Conservation (phyloP, 106 monocot species). For the Allium fistulosum region DNA sequence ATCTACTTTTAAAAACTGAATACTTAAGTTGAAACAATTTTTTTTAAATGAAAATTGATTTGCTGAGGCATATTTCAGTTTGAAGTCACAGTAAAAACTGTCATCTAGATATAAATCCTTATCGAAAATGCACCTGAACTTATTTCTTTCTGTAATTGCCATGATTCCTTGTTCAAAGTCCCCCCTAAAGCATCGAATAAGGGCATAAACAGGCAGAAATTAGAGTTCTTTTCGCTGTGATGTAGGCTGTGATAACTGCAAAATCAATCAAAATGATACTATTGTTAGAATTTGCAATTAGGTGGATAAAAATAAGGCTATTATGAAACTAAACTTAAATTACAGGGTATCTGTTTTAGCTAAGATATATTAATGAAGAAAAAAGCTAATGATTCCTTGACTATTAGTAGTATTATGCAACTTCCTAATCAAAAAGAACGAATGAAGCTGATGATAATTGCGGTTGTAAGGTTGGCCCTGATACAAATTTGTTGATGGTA, state of each 20-base stretch:
- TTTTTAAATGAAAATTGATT: no score
- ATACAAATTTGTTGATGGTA: no score
- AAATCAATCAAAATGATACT: not conserved
- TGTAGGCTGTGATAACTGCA: conserved; percentile 86
- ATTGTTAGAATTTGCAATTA: not conserved
- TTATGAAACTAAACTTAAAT: not conserved
- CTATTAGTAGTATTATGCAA: no score
- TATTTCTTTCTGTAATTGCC: conserved; percentile 64
- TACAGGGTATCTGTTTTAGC: not conserved
- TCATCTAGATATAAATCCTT: not conserved
- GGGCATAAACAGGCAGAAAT: conserved; percentile 99
- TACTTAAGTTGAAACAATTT: no score
- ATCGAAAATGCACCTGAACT: conserved; percentile 24
- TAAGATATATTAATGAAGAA: not conserved
- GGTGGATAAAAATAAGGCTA: not conserved
- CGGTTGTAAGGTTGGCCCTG: no score
- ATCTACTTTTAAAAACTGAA: no score
- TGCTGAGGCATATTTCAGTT: no score
- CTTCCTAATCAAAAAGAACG: no score
- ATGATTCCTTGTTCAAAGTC: conserved; percentile 64
- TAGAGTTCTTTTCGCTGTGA: conserved; percentile 64
- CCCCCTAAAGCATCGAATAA: conserved; percentile 70
- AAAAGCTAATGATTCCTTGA: not conserved
- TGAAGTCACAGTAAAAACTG: no score
- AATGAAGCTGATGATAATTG: no score